phyloP scores from a whole-genome alignment of 129 eudicot species.

The Logfia minima region DNA sequence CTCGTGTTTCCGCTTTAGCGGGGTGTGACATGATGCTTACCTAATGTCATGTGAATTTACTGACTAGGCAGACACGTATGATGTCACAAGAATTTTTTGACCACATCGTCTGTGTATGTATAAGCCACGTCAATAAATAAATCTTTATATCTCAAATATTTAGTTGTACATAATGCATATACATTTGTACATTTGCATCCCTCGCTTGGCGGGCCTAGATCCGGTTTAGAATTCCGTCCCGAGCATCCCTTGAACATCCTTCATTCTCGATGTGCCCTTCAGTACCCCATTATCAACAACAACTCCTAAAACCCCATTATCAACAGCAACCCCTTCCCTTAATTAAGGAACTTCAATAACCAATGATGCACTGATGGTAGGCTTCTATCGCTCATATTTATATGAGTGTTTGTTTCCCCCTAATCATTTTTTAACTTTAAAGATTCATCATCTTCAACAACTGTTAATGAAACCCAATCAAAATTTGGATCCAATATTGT shows the following conservation, averaged over 20 bases:
- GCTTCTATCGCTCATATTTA: constrained; percentile 41
- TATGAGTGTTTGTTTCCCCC: not conserved
- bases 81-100: too few relatives aligned
- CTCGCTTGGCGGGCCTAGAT: too few relatives aligned
- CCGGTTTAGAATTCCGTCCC: constrained; percentile 32
- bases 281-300: not conserved
- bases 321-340: constrained; percentile 23
- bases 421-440: not conserved
- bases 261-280: constrained; percentile 47
- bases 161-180: too few relatives aligned
- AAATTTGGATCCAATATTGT: not conserved
- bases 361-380: constrained; percentile 47
- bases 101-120: too few relatives aligned
- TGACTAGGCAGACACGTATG: too few relatives aligned
- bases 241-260: constrained; percentile 77
- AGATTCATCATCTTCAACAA: constrained; percentile 9
- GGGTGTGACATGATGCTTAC: too few relatives aligned
- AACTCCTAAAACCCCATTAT: not conserved
- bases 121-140: too few relatives aligned
- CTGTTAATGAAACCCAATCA: constrained; percentile 3
- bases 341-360: constrained; percentile 29
- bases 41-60: too few relatives aligned
- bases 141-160: too few relatives aligned
- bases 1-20: too few relatives aligned
- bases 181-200: too few relatives aligned